These are phyloP conservation scores for Mycena venus DNA, from an alignment of 768 basidiomycete species.

Conservation along the genomic window DNA sequence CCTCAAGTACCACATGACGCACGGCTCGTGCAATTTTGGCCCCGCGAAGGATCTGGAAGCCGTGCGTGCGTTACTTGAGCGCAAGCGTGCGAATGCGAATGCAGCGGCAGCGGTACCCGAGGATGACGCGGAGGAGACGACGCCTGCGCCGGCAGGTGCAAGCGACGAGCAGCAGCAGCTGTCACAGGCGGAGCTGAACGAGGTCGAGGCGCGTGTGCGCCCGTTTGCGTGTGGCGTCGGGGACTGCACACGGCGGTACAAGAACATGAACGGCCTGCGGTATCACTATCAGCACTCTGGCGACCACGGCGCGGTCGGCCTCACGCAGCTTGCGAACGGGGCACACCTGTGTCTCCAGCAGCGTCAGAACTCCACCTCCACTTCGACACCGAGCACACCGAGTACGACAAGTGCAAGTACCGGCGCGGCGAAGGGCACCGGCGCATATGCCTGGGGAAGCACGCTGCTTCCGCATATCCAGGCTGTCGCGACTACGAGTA, in stretches of 20 bases:
- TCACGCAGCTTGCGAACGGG: conserved; percentile 85
- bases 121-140: conserved; percentile 1
- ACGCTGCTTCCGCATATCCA: conserved; percentile 35
- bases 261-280: conserved; percentile 95
- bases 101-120: conserved; percentile 16
- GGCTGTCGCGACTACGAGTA: conserved; percentile 22
- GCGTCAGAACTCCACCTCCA: background rate
- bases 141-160: background rate
- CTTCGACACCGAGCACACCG: background rate
- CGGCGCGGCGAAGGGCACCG: conserved; percentile 18
- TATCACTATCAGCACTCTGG: conserved; percentile 99
- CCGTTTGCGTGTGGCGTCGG: conserved; percentile 94
- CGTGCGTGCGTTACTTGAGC: conserved; percentile 78
- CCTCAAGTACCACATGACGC: conserved; percentile 94
- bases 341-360: conserved; percentile 65
- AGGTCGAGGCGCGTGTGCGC: conserved; percentile 74
- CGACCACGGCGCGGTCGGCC: conserved; percentile 92
- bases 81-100: conserved; percentile 51
- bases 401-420: background rate
- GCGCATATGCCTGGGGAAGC: conserved; percentile 33
- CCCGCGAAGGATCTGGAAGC: conserved; percentile 89
- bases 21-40: conserved; percentile 94
- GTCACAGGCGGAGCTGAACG: conserved; percentile 32
- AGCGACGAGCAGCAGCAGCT: background rate
- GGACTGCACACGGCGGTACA: conserved; percentile 77